Evolutionary conservation across 1,139 yeast species (phyloP), one percentile per base, ranked within the genome.

Genomic region (Taphrina pruni): DNA sequence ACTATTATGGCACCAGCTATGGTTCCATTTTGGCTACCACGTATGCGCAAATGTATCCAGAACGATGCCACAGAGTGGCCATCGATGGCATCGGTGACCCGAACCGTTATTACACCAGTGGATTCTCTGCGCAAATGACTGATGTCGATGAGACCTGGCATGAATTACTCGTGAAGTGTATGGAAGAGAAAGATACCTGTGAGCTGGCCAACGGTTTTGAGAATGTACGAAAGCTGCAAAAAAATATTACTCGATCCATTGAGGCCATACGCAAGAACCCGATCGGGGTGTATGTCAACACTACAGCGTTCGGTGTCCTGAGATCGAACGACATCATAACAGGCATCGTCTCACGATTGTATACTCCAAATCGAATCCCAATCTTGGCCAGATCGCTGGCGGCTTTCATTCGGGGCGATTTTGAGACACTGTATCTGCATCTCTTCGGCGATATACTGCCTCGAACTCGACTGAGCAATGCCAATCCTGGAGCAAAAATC

Each of bases 1-100:
- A 45, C 39, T 58, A 58, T 35, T 46, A n/a, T 26, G 60, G 60
- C 4, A 6, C 17, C 54, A 58, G 62, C 36, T 58, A 58, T 32
- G 62, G 62, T 21, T 36, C 62, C 12, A 41, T 58, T 12, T 17
- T 58, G 21, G 62, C 41, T 9, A 21, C 39, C 39, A 58, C 62
- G 6, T 58, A 58, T 26, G 62, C 62, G 2, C 51, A 58, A 32
- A 45, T 45, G 41, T 58, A 2, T 26, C 62, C 62, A 4, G 62
- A 58, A 2, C 2, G 21, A 20, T 20, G 43, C 14, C 38, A 39
- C 12, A 43, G 54, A n/a, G 26, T 58, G 20, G 62, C 45, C 14
- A 43, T 58, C 5, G 62, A 58, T 17, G 62, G 62, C 6, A 36
- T 58, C 14, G 35, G 8, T 26, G 43, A 46, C 32, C 45, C 54